Conservation (phyloP, 495 filamentous ascomycete species). For the Tuber calosporum region DNA sequence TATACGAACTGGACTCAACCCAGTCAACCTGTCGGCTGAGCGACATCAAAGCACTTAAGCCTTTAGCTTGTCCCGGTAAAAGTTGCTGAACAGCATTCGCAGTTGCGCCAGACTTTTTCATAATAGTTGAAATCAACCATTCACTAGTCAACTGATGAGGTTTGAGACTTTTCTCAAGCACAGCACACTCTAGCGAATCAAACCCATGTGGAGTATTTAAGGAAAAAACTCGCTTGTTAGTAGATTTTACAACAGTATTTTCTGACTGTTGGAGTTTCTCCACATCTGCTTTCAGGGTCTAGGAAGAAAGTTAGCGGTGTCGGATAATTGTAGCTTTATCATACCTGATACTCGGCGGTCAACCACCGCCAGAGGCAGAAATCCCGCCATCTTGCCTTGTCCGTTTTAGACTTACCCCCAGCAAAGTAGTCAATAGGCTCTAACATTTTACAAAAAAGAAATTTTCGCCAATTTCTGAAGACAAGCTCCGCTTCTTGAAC, state of each 20-base stretch:
- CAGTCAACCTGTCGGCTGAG: neutral
- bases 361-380: neutral
- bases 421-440: neutral
- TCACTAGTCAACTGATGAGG: neutral
- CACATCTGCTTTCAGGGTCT: no score
- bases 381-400: neutral
- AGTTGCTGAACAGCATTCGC: neutral
- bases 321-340: neutral
- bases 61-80: neutral
- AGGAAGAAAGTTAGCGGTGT: neutral
- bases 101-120: neutral
- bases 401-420: neutral
- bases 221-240: neutral
- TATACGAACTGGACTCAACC: neutral
- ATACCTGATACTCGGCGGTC: neutral
- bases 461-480: neutral
- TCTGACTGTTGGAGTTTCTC: neutral
- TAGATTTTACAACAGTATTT: neutral
- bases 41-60: neutral
- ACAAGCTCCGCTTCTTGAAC: neutral
- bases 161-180: neutral
- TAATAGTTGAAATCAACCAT: neutral
- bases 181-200: neutral
- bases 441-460: neutral
- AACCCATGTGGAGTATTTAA: neutral